Evolutionary conservation across 2,329 filamentous ascomycete genomes (phyloP).

Genomic region (Alternaria triticimaculans): DNA sequence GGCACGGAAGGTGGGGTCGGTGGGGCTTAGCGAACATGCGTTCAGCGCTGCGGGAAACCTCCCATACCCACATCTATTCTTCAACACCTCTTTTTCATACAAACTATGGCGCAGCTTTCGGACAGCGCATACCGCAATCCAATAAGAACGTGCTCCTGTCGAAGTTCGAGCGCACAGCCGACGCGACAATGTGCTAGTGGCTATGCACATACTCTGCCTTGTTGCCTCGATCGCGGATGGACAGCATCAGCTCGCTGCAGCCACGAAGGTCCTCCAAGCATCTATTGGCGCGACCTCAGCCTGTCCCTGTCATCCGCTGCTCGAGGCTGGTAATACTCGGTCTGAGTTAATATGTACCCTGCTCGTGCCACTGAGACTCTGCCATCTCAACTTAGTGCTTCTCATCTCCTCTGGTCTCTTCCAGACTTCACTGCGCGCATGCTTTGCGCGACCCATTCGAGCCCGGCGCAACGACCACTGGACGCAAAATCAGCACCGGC

Average conservation of each 20-base stretch:
- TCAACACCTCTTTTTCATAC: too few species aligned
- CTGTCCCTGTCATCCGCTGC: background rate
- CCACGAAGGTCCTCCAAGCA: constrained; percentile 4
- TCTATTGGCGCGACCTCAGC: constrained; percentile 4
- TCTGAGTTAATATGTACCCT: background rate
- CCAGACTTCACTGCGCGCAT: background rate
- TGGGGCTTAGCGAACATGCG: constrained; percentile 3
- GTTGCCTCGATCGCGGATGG: too few species aligned
- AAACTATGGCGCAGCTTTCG: too few species aligned
- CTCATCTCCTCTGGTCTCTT: background rate
- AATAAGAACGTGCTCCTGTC: too few species aligned
- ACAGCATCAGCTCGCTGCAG: constrained; percentile 14
- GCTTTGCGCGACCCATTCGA: too few species aligned
- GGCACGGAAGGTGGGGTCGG: background rate
- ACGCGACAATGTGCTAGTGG: background rate
- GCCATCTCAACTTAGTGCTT: background rate
- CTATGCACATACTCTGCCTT: constrained; percentile 4
- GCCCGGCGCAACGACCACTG: too few species aligned
- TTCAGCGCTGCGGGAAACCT: too few species aligned
- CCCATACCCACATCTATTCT: too few species aligned
- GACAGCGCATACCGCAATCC: too few species aligned
- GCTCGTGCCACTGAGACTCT: background rate
- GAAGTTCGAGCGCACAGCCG: too few species aligned
- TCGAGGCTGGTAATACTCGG: background rate
- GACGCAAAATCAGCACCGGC: too few species aligned